A percentile compares a stretch with the other conserved stretches of the same genome.
phyloP scores from a whole-genome alignment of 441 rosid species.

The Bruguiera hainesii region DNA sequence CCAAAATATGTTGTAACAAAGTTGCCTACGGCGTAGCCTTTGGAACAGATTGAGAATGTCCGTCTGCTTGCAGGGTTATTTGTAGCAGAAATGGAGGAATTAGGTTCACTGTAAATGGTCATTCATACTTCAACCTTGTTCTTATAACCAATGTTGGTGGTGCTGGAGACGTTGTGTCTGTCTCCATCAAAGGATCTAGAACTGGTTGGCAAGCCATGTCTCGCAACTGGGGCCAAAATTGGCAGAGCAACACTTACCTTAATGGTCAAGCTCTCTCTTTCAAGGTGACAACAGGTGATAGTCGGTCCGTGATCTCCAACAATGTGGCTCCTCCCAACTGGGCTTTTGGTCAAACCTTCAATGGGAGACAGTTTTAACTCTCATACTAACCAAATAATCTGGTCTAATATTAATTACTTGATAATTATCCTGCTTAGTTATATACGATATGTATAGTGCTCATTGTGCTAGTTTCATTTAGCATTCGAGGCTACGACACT shows the following conservation, averaged over 20 bases:
- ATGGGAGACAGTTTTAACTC: slow-evolving; percentile 35
- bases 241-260: slow-evolving; percentile 48
- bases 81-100: slow-evolving; percentile 42
- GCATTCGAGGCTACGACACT: no score
- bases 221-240: slow-evolving; percentile 59
- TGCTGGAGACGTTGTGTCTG: slow-evolving; percentile 45
- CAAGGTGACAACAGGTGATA: slow-evolving; percentile 42
- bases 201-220: slow-evolving; percentile 43
- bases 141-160: slow-evolving; percentile 52
- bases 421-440: no score
- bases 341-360: slow-evolving; percentile 46
- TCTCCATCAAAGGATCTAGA: slow-evolving; percentile 36
- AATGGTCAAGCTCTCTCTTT: slow-evolving; percentile 52
- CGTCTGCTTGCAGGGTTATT: slow-evolving; percentile 29
- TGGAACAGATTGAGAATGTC: no score
- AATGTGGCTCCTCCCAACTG: slow-evolving; percentile 46
- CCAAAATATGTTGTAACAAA: no score
- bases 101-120: slow-evolving; percentile 45
- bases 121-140: slow-evolving; percentile 49
- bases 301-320: slow-evolving; percentile 26
- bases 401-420: no score
- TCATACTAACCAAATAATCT: neutral
- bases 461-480: no score
- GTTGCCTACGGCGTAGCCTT: no score
- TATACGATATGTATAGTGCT: no score